Evolutionary conservation across 2,329 filamentous ascomycete species (phyloP).

Genomic region (Penicillium paneum): DNA sequence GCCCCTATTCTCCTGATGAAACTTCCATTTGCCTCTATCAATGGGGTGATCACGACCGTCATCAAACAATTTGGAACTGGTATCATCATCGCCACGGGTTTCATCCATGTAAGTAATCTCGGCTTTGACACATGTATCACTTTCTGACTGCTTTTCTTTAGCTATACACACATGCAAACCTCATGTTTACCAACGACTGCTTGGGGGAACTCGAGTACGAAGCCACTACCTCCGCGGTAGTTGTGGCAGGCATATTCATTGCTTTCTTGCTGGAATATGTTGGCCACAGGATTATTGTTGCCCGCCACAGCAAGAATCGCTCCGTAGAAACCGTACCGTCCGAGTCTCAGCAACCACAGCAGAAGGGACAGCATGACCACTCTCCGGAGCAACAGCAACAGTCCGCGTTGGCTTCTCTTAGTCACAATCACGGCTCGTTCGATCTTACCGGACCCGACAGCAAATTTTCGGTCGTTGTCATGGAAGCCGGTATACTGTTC

Average conservation of each 20-base stretch:
- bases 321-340: slow-evolving; percentile 7
- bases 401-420: slow-evolving; percentile 24
- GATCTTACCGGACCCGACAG: slow-evolving; percentile 40
- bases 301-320: slow-evolving; percentile 15
- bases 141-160: slow-evolving; percentile 31
- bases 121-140: background rate
- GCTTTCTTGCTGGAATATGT: slow-evolving; percentile 70
- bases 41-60: slow-evolving; percentile 55
- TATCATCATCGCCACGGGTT: slow-evolving; percentile 40
- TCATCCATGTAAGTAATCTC: slow-evolving; percentile 35
- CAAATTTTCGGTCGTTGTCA: slow-evolving; percentile 62
- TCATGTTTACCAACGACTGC: slow-evolving; percentile 71
- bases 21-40: slow-evolving; percentile 52
- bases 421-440: slow-evolving; percentile 34
- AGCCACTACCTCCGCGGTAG: slow-evolving; percentile 64
- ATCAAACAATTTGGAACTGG: slow-evolving; percentile 59
- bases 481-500: slow-evolving; percentile 72
- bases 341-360: slow-evolving; percentile 1
- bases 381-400: slow-evolving; percentile 6
- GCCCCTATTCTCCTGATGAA: slow-evolving; percentile 62
- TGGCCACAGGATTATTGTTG: slow-evolving; percentile 56
- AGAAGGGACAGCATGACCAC: slow-evolving; percentile 3
- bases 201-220: slow-evolving; percentile 66
- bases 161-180: slow-evolving; percentile 68
- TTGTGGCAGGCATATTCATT: slow-evolving; percentile 71